phyloP scores from a whole-genome alignment of 148 eudicot species.

The Hydrangea macrophylla region DNA sequence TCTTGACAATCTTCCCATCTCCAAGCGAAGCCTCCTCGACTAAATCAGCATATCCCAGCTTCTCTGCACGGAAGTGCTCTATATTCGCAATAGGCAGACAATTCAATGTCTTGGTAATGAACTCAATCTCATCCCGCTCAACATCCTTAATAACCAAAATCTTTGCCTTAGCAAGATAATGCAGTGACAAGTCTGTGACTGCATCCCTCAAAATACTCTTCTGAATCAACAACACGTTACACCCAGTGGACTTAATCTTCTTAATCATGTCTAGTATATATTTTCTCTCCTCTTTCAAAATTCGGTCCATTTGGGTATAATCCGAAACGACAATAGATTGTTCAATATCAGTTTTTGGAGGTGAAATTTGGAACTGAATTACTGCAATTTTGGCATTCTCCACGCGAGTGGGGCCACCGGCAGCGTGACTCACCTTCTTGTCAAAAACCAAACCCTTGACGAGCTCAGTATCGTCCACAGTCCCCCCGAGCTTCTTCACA shows the following conservation, averaged over 20 bases:
- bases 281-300: conserved; percentile 92
- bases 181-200: conserved; percentile 87
- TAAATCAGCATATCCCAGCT: conserved; percentile 78
- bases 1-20: conserved; percentile 82
- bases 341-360: conserved; percentile 94
- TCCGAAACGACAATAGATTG: conserved; percentile 91
- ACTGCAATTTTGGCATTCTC: conserved; percentile 93
- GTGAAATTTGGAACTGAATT: conserved; percentile 93
- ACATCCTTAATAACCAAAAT: conserved; percentile 92
- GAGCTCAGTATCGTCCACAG: conserved; percentile 91
- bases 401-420: conserved; percentile 81
- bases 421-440: conserved; percentile 84
- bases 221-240: conserved; percentile 92
- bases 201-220: conserved; percentile 98
- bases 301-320: conserved; percentile 95
- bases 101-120: conserved; percentile 90
- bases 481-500: conserved; percentile 88
- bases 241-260: conserved; percentile 91
- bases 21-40: conserved; percentile 87
- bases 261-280: conserved; percentile 90
- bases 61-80: conserved; percentile 92
- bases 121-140: conserved; percentile 97
- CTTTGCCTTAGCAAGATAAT: conserved; percentile 94
- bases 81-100: conserved; percentile 89
- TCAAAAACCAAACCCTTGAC: conserved; percentile 86